phyloP scores from a whole-genome alignment of 306 rosid genomes.

The Arachis hypogaea region DNA sequence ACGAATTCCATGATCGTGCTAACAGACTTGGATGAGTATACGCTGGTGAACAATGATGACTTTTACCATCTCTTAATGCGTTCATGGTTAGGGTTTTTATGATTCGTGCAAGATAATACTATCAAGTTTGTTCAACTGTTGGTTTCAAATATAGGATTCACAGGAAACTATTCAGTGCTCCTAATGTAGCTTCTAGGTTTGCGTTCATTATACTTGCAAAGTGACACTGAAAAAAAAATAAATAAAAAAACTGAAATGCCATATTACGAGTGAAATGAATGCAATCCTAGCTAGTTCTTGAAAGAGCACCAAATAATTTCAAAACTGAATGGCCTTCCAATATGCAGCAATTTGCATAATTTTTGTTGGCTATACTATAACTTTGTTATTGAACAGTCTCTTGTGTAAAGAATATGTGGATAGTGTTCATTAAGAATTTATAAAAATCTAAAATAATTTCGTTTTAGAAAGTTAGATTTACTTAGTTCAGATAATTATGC shows the following conservation, averaged over 20 bases:
- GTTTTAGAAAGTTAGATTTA: too few species aligned
- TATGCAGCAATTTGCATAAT: not conserved
- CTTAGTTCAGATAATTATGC: too few species aligned
- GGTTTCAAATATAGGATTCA: not conserved
- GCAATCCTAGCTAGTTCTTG: too few species aligned
- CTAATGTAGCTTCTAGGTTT: too few species aligned
- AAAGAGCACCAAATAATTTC: too few species aligned
- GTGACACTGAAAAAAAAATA: too few species aligned
- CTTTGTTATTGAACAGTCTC: too few species aligned
- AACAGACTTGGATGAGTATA: slow-evolving; percentile 64
- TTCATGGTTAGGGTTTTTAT: slow-evolving; percentile 36
- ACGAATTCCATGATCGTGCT: slow-evolving; percentile 62
- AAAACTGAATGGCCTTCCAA: slow-evolving; percentile 1
- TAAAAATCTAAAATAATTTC: too few species aligned
- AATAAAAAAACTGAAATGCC: too few species aligned
- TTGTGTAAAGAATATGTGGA: not conserved
- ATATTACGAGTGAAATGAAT: too few species aligned
- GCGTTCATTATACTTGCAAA: not conserved
- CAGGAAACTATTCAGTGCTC: too few species aligned
- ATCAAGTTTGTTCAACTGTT: slow-evolving; percentile 7
- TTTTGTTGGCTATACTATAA: not conserved
- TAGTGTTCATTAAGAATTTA: not conserved
- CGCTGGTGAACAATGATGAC: slow-evolving; percentile 60
- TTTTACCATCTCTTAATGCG: slow-evolving; percentile 77
- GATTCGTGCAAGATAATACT: not conserved